phyloP scores from a whole-genome alignment of 116 monocot genomes.

The Zostera marina region DNA sequence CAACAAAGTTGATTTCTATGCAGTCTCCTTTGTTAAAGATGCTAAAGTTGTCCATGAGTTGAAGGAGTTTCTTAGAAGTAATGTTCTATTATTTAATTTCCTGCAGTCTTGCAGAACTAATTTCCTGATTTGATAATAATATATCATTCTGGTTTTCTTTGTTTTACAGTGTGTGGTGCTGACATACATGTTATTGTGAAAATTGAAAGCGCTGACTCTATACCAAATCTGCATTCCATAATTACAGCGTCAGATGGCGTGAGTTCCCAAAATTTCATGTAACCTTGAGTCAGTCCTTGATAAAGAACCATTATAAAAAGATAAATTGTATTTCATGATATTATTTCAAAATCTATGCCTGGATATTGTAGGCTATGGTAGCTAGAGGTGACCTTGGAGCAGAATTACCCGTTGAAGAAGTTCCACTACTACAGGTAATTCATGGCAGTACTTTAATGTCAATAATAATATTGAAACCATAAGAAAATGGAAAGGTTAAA shows the following conservation, averaged over 20 bases:
- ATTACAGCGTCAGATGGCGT: constrained; percentile 99
- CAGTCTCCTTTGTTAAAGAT: constrained; percentile 99
- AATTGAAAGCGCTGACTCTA: constrained; percentile 99
- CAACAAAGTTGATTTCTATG: constrained; percentile 95
- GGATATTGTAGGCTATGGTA: constrained; percentile 86
- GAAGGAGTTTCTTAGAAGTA: constrained; percentile 88
- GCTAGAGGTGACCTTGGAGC: constrained; percentile 99
- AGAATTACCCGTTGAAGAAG: constrained; percentile 96
- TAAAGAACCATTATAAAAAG: background rate
- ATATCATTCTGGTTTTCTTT: background rate
- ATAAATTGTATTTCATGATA: background rate
- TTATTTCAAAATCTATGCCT: background rate
- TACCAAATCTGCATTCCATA: constrained; percentile 93
- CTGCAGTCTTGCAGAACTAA: background rate
- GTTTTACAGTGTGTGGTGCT: constrained; percentile 49
- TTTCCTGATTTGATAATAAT: background rate
- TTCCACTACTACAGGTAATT: constrained; percentile 87
- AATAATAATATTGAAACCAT: too few relatives aligned
- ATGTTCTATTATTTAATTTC: background rate
- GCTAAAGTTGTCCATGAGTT: constrained; percentile 95
- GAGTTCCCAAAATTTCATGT: constrained; percentile 9
- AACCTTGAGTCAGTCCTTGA: background rate
- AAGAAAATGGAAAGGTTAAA: too few relatives aligned
- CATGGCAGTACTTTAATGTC: background rate
- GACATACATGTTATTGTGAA: constrained; percentile 98